Percentiles rank a stretch among this genome's conserved stretches.
Conservation (phyloP, 306 rosid species). For the Pyrus bretschneideri region DNA sequence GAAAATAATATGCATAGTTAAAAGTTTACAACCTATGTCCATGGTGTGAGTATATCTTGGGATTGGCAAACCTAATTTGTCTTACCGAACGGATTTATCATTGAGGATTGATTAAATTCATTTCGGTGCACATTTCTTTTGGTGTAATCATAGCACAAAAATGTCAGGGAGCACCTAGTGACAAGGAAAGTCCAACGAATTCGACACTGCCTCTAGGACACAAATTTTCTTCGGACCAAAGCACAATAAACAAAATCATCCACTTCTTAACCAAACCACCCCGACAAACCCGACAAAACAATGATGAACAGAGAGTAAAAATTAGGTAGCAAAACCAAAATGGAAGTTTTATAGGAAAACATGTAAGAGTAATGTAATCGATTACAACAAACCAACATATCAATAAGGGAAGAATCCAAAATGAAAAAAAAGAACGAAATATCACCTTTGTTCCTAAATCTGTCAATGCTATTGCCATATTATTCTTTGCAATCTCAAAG, state of each 20-base stretch:
- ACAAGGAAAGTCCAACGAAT: not conserved
- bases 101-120: not conserved
- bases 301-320: not conserved
- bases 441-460: slow-evolving; percentile 97
- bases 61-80: not conserved
- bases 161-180: not conserved
- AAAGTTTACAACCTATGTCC: not conserved
- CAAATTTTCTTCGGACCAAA: not conserved
- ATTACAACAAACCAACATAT: not conserved
- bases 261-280: not conserved
- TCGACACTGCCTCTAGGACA: not conserved
- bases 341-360: not conserved
- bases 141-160: not conserved
- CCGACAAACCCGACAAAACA: not conserved
- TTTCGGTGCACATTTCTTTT: not conserved
- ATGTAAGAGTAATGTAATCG: not conserved
- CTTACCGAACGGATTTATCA: not conserved
- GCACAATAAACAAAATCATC: not conserved
- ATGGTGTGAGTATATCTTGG: not conserved
- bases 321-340: not conserved
- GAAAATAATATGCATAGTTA: not conserved
- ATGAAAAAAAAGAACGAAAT: not conserved
- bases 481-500: slow-evolving; percentile 97
- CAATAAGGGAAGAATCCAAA: not conserved
- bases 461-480: slow-evolving; percentile 99